These are phyloP conservation scores for Cylindrotheca closterium DNA, from an alignment of 108 stramenopile species.

Conservation along the genomic window DNA sequence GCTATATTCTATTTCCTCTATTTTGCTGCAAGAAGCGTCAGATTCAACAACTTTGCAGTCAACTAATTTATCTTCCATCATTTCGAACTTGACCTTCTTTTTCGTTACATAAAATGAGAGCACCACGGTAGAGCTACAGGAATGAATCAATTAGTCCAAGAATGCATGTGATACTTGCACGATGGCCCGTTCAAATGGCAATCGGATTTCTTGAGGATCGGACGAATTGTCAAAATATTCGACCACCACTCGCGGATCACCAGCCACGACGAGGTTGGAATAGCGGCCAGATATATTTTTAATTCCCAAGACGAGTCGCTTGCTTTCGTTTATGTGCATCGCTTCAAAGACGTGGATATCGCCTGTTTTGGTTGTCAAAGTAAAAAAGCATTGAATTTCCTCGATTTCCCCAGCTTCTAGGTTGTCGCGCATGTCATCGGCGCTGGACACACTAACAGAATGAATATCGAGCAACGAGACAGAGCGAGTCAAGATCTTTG, in stretches of 20 bases:
- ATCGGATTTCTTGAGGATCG: constrained; percentile 24
- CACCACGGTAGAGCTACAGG: too few species aligned
- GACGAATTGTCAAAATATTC: constrained; percentile 51
- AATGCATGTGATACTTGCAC: constrained; percentile 49
- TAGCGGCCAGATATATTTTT: constrained; percentile 48
- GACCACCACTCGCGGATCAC: constrained; percentile 42
- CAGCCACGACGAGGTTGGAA: constrained; percentile 51
- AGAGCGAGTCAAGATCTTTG: constrained; percentile 26
- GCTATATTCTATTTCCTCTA: too few species aligned
- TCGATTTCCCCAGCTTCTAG: constrained; percentile 9
- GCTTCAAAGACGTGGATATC: constrained; percentile 71
- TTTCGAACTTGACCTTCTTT: too few species aligned
- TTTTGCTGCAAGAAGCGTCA: too few species aligned
- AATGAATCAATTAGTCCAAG: constrained; percentile 40
- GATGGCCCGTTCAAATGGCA: constrained; percentile 45
- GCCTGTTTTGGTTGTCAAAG: constrained; percentile 67
- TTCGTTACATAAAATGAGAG: too few species aligned
- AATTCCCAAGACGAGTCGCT: constrained; percentile 59
- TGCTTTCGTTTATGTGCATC: constrained; percentile 32
- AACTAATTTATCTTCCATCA: too few species aligned
- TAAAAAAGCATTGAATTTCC: constrained; percentile 47
- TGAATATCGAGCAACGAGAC: constrained; percentile 53
- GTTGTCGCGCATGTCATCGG: constrained; percentile 6
- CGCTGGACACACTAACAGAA: constrained; percentile 31
- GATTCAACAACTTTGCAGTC: too few species aligned